phyloP scores from a whole-genome alignment of 139 green algal species.

The Coccomyxa sp. region DNA sequence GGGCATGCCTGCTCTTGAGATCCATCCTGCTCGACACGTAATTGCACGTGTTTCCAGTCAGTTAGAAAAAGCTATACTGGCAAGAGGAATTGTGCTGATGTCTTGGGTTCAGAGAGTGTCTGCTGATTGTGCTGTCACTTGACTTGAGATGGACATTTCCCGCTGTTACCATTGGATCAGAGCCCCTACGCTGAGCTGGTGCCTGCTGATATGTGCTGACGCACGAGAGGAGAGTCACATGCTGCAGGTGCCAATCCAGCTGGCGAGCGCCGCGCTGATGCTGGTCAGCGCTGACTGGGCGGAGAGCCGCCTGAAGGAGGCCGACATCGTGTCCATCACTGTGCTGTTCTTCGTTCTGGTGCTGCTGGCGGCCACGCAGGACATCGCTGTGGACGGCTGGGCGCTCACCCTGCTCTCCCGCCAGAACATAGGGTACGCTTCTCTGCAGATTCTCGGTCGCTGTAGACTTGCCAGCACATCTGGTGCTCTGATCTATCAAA shows the following conservation, averaged over 20 bases:
- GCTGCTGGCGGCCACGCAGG: slow-evolving; percentile 87
- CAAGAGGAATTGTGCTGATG: too few species aligned
- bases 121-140: too few species aligned
- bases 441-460: background rate
- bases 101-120: too few species aligned
- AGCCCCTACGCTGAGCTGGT: too few species aligned
- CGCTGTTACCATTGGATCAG: too few species aligned
- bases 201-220: too few species aligned
- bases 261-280: slow-evolving; percentile 33
- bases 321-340: slow-evolving; percentile 65
- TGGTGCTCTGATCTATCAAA: background rate
- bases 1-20: too few species aligned
- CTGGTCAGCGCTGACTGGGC: slow-evolving; percentile 28
- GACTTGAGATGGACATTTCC: too few species aligned
- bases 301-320: slow-evolving; percentile 28
- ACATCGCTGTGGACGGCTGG: slow-evolving; percentile 95
- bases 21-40: too few species aligned
- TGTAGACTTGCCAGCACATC: background rate
- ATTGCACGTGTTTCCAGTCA: too few species aligned
- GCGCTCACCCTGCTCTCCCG: slow-evolving; percentile 84
- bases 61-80: too few species aligned
- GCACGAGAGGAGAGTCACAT: too few species aligned
- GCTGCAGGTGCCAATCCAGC: slow-evolving; percentile 36
- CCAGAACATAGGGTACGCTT: slow-evolving; percentile 59
- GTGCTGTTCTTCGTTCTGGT: slow-evolving; percentile 83